Evolutionary conservation across 495 filamentous ascomycete genomes (phyloP).

Genomic region (Penicillium cataractarum): DNA sequence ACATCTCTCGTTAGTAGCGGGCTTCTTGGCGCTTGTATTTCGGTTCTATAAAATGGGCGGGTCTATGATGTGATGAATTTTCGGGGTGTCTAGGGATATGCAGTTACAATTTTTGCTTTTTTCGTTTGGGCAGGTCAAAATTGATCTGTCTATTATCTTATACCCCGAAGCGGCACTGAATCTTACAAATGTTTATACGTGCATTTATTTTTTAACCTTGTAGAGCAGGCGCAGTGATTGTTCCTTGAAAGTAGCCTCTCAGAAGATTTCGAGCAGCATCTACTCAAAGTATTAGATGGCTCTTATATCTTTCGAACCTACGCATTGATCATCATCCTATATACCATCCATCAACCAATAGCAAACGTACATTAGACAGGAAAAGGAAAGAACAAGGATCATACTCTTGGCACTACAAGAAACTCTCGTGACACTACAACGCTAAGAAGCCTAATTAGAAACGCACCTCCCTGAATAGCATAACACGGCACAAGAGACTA

Average conservation of each 20-base stretch:
- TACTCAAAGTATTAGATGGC: neutral
- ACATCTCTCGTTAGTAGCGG: slow-evolving; percentile 5
- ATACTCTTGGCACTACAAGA: no score
- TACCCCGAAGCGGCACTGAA: neutral
- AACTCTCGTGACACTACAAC: no score
- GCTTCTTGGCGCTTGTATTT: slow-evolving; percentile 2
- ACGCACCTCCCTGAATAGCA: no score
- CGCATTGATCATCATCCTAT: neutral
- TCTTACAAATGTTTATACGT: neutral
- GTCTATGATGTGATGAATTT: slow-evolving; percentile 5
- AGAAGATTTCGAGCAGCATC: neutral
- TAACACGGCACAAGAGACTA: no score
- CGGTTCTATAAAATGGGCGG: neutral
- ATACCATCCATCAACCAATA: neutral
- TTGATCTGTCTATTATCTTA: neutral
- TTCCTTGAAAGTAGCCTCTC: neutral
- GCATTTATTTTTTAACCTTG: neutral
- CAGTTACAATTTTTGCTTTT: neutral
- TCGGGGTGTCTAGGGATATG: neutral
- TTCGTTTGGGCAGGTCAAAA: neutral
- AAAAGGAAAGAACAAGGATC: neutral
- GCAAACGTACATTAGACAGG: neutral
- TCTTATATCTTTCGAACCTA: neutral
- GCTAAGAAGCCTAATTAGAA: no score
- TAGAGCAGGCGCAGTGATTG: neutral